Evolutionary conservation across 768 basidiomycete genomes (phyloP).

Genomic region (Mrakia frigida): DNA sequence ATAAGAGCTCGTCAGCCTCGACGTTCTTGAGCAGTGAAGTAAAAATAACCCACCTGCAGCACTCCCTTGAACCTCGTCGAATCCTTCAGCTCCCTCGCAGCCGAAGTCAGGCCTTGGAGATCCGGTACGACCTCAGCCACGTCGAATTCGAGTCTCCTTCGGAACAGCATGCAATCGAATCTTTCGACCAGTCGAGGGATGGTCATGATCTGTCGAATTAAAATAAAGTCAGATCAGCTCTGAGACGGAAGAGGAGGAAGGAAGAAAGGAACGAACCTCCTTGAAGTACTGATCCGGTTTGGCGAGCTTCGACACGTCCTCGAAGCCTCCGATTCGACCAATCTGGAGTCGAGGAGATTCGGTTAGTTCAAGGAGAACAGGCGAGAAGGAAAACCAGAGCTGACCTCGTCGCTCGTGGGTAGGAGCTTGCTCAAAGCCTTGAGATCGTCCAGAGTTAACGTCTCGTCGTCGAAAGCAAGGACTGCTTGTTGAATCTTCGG

Average conservation of each 20-base stretch:
- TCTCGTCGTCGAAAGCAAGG: conserved; percentile 64
- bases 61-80: conserved; percentile 59
- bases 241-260: too few relatives aligned
- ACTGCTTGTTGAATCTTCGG: conserved; percentile 66
- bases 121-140: conserved; percentile 80
- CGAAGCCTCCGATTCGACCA: conserved; percentile 60
- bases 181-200: conserved; percentile 71
- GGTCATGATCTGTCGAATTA: conserved; percentile 57
- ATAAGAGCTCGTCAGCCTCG: neutral
- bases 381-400: conserved; percentile 12
- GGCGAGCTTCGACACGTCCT: conserved; percentile 63
- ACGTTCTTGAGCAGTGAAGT: neutral
- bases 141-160: conserved; percentile 72
- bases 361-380: neutral
- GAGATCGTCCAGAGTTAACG: conserved; percentile 67
- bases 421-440: conserved; percentile 66
- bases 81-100: conserved; percentile 60
- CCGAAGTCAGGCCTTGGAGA: conserved; percentile 64
- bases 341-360: conserved; percentile 47
- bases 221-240: neutral
- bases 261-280: conserved; percentile 51
- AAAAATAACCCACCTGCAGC: conserved; percentile 53
- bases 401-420: conserved; percentile 76
- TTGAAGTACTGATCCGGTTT: conserved; percentile 78
- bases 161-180: conserved; percentile 75